A percentile compares a stretch with the other conserved stretches of the same genome.
phyloP scores from a whole-genome alignment of 257 asterid genomes.

The Linaria vulgaris region DNA sequence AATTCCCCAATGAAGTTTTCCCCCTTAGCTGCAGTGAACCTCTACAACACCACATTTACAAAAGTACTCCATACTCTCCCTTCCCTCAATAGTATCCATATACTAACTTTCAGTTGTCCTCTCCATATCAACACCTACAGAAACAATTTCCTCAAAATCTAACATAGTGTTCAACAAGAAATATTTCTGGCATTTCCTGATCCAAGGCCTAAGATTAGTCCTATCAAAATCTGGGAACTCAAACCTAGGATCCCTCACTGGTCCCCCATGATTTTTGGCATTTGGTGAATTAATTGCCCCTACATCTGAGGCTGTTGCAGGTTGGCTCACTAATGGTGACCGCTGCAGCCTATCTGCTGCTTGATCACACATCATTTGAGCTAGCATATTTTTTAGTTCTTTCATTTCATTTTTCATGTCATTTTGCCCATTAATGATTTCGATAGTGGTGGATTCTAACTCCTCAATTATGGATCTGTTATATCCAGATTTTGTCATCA shows the following conservation, averaged over 20 bases:
- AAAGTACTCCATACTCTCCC: background rate
- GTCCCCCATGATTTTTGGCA: too few relatives aligned
- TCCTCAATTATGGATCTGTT: too few relatives aligned
- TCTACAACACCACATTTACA: background rate
- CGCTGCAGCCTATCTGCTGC: too few relatives aligned
- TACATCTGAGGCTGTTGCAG: too few relatives aligned
- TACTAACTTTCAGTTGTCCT: background rate
- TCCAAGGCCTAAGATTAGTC: background rate
- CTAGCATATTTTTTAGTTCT: too few relatives aligned
- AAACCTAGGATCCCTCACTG: background rate
- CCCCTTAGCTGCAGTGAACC: background rate
- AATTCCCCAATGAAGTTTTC: background rate
- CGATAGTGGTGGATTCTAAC: too few relatives aligned
- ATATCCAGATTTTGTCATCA: too few relatives aligned
- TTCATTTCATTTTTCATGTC: too few relatives aligned
- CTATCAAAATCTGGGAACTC: background rate
- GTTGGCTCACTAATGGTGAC: too few relatives aligned
- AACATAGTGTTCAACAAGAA: background rate
- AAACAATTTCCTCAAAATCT: background rate
- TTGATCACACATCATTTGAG: too few relatives aligned
- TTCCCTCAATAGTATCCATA: background rate
- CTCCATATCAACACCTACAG: background rate
- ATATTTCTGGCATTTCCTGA: background rate
- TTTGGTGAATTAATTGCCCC: too few relatives aligned
- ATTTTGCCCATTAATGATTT: too few relatives aligned